Conservation (phyloP, 768 basidiomycete species). For the Psilocybe cubensis region DNA sequence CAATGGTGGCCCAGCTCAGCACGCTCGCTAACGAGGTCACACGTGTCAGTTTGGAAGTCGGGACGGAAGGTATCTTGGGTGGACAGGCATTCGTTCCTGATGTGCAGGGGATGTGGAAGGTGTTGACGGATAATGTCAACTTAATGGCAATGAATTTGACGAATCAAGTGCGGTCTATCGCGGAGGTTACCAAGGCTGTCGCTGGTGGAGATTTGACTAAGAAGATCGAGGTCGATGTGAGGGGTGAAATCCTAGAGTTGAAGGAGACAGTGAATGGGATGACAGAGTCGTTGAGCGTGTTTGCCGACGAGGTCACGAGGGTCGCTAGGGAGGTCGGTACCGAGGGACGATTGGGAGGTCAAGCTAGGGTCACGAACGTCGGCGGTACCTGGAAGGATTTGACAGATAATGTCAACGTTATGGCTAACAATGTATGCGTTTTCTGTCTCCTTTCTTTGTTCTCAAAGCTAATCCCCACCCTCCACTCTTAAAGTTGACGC, state of each 20-base stretch:
- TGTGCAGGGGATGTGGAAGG: slow-evolving; percentile 95
- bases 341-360: slow-evolving; percentile 93
- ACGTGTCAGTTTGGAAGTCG: slow-evolving; percentile 89
- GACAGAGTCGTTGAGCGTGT: slow-evolving; percentile 86
- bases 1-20: slow-evolving; percentile 79
- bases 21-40: slow-evolving; percentile 86
- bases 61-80: slow-evolving; percentile 91
- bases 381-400: slow-evolving; percentile 98
- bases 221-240: slow-evolving; percentile 90
- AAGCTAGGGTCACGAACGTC: slow-evolving; percentile 91
- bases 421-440: slow-evolving; percentile 83
- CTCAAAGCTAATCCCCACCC: not conserved
- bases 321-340: slow-evolving; percentile 98
- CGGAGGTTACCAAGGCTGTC: slow-evolving; percentile 94
- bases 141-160: slow-evolving; percentile 91
- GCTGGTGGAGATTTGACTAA: slow-evolving; percentile 92
- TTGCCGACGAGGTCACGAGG: slow-evolving; percentile 79
- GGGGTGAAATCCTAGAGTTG: slow-evolving; percentile 89
- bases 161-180: slow-evolving; percentile 84
- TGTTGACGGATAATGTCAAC: slow-evolving; percentile 83
- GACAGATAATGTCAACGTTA: slow-evolving; percentile 94
- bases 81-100: slow-evolving; percentile 93
- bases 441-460: not conserved
- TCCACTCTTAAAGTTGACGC: slow-evolving; percentile 63
- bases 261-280: slow-evolving; percentile 95